Conservation (phyloP, 768 basidiomycete genomes). For the Mycena filopes region DNA sequence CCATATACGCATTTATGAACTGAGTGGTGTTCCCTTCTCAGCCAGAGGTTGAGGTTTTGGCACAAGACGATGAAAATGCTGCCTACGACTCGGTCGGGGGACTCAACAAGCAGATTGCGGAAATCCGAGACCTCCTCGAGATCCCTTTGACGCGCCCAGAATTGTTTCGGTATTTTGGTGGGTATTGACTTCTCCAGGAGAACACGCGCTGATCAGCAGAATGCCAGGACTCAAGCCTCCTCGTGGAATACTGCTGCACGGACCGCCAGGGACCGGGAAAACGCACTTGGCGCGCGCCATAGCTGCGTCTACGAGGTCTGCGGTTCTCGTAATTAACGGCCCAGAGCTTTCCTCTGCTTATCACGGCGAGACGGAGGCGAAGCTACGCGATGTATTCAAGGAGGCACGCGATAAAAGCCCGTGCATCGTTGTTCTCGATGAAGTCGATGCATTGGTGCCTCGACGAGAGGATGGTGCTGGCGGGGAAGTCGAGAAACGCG, state of each 20-base stretch:
- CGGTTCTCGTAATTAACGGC: constrained; percentile 94
- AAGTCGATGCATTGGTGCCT: constrained; percentile 95
- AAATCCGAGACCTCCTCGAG: constrained; percentile 88
- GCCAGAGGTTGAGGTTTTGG: constrained; percentile 59
- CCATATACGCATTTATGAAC: constrained; percentile 24
- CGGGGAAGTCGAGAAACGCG: constrained; percentile 95
- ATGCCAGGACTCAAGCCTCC: constrained; percentile 88
- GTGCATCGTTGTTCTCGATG: constrained; percentile 94
- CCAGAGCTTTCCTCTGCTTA: constrained; percentile 95
- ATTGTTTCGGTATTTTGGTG: constrained; percentile 81
- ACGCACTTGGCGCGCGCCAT: constrained; percentile 96
- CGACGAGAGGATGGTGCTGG: constrained; percentile 89
- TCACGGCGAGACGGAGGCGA: constrained; percentile 96
- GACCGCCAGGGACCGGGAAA: constrained; percentile 98
- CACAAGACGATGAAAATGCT: constrained; percentile 53
- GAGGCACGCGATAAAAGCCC: constrained; percentile 86
- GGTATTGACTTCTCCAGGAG: constrained; percentile 33
- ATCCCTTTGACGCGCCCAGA: constrained; percentile 87
- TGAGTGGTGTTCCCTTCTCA: constrained; percentile 34
- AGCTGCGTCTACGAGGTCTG: constrained; percentile 85
- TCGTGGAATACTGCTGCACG: constrained; percentile 93
- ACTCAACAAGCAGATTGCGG: constrained; percentile 84
- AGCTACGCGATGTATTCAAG: constrained; percentile 88
- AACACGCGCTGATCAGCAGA: not conserved
- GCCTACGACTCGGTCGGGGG: constrained; percentile 92